Evolutionary conservation across 2,329 filamentous ascomycete species (phyloP).

Genomic region (Fusarium praegraminearum): DNA sequence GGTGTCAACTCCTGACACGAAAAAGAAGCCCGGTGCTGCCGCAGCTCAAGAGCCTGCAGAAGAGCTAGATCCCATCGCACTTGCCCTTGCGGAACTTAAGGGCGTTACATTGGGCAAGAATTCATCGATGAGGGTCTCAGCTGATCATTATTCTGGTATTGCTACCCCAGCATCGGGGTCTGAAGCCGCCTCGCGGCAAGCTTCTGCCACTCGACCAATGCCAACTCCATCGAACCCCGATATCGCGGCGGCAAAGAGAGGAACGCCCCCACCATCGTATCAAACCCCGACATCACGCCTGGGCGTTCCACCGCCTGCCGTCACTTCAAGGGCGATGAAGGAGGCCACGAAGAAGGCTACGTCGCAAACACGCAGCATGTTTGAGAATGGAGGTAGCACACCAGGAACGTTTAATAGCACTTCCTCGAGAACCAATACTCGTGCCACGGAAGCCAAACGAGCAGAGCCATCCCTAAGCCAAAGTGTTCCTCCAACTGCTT

Average conservation of each 20-base stretch:
- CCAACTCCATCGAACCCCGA: constrained; percentile 68
- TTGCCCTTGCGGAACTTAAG: constrained; percentile 92
- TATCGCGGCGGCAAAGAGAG: constrained; percentile 70
- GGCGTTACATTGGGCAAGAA: constrained; percentile 82
- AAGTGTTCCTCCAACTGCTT: constrained; percentile 30
- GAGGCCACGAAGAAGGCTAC: constrained; percentile 91
- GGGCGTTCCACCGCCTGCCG: constrained; percentile 89
- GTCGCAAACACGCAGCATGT: constrained; percentile 84
- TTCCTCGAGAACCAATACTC: constrained; percentile 41
- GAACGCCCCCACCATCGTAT: constrained; percentile 89
- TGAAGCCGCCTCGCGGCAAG: constrained; percentile 47
- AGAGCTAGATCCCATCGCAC: constrained; percentile 87
- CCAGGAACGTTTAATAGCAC: constrained; percentile 46
- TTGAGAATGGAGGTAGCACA: constrained; percentile 60
- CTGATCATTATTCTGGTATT: constrained; percentile 94
- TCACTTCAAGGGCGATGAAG: constrained; percentile 95
- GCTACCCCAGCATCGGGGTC: constrained; percentile 77
- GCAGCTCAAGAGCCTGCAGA: constrained; percentile 60
- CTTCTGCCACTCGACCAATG: constrained; percentile 54
- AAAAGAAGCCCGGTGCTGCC: constrained; percentile 49
- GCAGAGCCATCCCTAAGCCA: constrained; percentile 31
- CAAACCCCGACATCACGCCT: constrained; percentile 75
- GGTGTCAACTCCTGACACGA: constrained; percentile 81
- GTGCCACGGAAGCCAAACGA: constrained; percentile 36
- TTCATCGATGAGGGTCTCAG: constrained; percentile 85